Percentiles rank a stretch among this genome's conserved stretches.
Conservation (phyloP, 163 green algal genomes). For the Prototheca cutis region DNA sequence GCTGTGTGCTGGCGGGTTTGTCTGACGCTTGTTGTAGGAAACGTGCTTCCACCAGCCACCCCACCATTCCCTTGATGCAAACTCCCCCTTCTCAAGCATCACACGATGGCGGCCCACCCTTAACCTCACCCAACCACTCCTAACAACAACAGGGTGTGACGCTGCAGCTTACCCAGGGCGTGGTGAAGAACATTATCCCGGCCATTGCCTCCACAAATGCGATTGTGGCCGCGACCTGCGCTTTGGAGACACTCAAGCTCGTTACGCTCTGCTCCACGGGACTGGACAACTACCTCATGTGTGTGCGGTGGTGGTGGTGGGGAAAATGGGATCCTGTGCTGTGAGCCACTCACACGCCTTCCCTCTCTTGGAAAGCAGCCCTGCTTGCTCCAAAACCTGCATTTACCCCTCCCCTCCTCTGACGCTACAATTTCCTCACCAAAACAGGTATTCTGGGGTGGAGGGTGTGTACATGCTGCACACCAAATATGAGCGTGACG, state of each 20-base stretch:
- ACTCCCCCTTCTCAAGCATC: too few species aligned
- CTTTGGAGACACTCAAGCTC: conserved; percentile 92
- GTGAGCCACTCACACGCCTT: too few species aligned
- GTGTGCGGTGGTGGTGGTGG: too few species aligned
- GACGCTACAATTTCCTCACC: too few species aligned
- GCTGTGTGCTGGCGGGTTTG: too few species aligned
- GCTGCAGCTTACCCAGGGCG: conserved; percentile 80
- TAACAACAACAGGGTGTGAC: conserved; percentile 67
- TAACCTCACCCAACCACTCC: background rate
- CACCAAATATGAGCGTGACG: conserved; percentile 72
- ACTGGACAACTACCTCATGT: conserved; percentile 98
- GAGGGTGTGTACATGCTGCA: conserved; percentile 93
- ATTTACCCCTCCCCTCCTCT: too few species aligned
- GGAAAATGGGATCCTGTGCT: too few species aligned
- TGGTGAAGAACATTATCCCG: conserved; percentile 99
- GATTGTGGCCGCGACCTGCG: conserved; percentile 83
- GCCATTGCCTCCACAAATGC: conserved; percentile 98
- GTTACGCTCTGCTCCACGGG: conserved; percentile 74
- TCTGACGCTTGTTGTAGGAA: too few species aligned
- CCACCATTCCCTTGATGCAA: too few species aligned
- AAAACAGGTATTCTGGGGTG: conserved; percentile 70
- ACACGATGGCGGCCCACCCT: background rate
- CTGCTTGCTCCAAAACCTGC: too few species aligned
- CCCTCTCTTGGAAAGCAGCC: too few species aligned
- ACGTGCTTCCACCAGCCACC: too few species aligned